Percentiles rank a stretch among this genome's conserved stretches.
Evolutionary conservation across 2,329 filamentous ascomycete genomes (phyloP).

Genomic region (Alternaria postmessia): DNA sequence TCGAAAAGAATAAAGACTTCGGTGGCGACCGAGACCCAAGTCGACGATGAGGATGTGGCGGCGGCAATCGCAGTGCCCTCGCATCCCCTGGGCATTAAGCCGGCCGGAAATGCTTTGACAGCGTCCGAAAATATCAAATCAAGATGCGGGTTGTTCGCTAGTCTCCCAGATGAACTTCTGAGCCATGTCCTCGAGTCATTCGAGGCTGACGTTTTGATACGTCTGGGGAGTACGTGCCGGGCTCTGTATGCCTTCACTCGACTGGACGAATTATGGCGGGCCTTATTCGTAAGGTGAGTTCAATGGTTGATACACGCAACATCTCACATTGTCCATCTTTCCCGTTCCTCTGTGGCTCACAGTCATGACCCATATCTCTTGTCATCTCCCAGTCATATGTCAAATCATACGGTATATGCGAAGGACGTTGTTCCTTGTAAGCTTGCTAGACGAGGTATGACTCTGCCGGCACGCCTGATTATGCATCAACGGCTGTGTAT

Average conservation of each 20-base stretch:
- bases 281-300: conserved; percentile 83
- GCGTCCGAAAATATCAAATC: conserved; percentile 71
- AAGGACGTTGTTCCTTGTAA: conserved; percentile 6
- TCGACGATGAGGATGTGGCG: conserved; percentile 49
- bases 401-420: conserved; percentile 6
- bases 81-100: conserved; percentile 86
- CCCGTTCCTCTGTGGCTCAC: not conserved
- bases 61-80: conserved; percentile 68
- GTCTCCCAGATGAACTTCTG: conserved; percentile 82
- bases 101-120: conserved; percentile 82
- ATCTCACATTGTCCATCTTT: conserved; percentile 9
- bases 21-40: conserved; percentile 25
- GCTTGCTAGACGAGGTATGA: conserved; percentile 8
- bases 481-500: not conserved
- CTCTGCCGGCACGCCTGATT: conserved; percentile 11
- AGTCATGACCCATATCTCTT: conserved; percentile 4
- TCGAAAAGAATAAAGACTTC: conserved; percentile 47
- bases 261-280: conserved; percentile 88
- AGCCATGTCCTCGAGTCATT: conserved; percentile 78
- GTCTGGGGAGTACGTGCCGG: conserved; percentile 79
- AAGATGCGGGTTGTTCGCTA: conserved; percentile 70
- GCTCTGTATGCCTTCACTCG: conserved; percentile 86
- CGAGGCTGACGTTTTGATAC: conserved; percentile 67
- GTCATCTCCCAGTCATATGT: conserved; percentile 1
- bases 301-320: conserved; percentile 10